These are phyloP conservation scores for Globisporangium acanthophoron DNA, from an alignment of 352 stramenopile genomes.

Conservation along the genomic window DNA sequence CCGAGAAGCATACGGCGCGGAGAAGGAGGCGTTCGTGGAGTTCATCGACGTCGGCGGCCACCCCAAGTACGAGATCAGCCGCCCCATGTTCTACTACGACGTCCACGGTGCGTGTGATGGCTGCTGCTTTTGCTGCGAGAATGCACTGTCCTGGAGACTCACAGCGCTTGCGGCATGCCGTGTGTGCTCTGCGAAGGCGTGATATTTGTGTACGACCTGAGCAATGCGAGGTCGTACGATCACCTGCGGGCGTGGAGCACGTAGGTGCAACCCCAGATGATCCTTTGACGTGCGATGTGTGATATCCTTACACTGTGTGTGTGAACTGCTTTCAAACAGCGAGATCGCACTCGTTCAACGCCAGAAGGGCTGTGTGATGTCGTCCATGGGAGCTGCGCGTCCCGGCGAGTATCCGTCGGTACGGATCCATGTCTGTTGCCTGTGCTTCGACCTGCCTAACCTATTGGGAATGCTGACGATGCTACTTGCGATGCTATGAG, in stretches of 20 bases:
- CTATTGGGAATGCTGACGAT: not conserved
- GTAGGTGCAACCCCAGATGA: slow-evolving; percentile 1
- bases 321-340: slow-evolving; percentile 4
- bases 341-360: slow-evolving; percentile 46
- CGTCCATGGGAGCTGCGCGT: slow-evolving; percentile 17
- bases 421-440: not conserved
- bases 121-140: not conserved
- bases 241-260: slow-evolving; percentile 55
- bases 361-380: slow-evolving; percentile 50
- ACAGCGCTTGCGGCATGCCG: not conserved
- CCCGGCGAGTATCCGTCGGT: slow-evolving; percentile 36
- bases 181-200: slow-evolving; percentile 22
- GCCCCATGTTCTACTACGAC: slow-evolving; percentile 76
- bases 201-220: slow-evolving; percentile 80
- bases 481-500: not conserved
- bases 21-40: slow-evolving; percentile 66
- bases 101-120: slow-evolving; percentile 36
- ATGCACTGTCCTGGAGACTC: not conserved
- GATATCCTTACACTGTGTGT: not conserved
- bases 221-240: slow-evolving; percentile 68
- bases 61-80: slow-evolving; percentile 76
- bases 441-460: no score
- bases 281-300: not conserved
- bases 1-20: slow-evolving; percentile 26
- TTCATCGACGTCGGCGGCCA: slow-evolving; percentile 83